These are phyloP conservation scores for Fraxinus xanthoxyloides DNA, from an alignment of 305 asterid genomes.

Conservation along the genomic window DNA sequence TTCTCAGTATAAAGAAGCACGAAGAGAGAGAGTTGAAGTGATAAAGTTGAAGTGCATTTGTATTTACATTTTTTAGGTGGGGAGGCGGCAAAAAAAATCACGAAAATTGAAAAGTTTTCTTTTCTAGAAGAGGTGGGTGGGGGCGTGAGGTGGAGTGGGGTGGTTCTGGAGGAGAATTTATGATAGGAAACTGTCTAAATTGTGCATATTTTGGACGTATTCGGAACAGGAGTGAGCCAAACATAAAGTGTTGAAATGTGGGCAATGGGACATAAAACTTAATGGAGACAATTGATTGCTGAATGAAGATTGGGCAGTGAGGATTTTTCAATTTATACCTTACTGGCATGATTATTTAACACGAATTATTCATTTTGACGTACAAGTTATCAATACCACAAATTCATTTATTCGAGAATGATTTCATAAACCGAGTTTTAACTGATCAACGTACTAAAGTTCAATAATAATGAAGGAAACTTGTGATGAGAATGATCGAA, in stretches of 20 bases:
- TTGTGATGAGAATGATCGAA: neutral
- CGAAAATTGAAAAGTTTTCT: constrained; percentile 25
- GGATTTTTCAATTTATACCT: neutral
- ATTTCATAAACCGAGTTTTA: neutral
- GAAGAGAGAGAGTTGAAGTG: neutral
- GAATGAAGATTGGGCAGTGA: neutral
- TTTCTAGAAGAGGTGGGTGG: neutral
- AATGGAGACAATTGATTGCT: neutral
- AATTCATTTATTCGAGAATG: neutral
- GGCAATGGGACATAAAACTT: neutral
- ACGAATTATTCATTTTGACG: neutral
- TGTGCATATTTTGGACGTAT: neutral
- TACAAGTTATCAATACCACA: too few relatives aligned
- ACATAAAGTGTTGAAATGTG: neutral
- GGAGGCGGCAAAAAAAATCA: constrained; percentile 43
- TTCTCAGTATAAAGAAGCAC: constrained; percentile 5
- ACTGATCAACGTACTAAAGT: neutral
- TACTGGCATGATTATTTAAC: neutral
- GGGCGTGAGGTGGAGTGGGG: neutral
- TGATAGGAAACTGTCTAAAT: neutral
- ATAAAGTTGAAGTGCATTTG: constrained; percentile 20
- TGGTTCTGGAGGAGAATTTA: constrained; percentile 10
- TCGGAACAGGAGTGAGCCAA: neutral
- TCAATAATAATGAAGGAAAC: neutral
- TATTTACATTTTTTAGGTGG: neutral